Conservation (phyloP, 2,329 filamentous ascomycete species). For the Trichoderma citrinoviride region DNA sequence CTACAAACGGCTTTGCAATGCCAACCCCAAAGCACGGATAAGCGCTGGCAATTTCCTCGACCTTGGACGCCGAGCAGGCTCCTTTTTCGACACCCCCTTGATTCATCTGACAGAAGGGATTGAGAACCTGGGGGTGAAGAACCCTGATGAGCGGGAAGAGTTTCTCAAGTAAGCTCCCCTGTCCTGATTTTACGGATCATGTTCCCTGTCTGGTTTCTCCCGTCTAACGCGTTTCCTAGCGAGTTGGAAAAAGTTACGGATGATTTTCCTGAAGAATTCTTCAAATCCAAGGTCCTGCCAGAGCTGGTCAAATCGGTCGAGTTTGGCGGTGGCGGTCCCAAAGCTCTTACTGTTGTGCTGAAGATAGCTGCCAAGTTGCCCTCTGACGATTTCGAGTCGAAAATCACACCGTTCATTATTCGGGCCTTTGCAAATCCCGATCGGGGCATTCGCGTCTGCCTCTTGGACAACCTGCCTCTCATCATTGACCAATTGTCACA, state of each 20-base stretch:
- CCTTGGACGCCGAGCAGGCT: conserved; percentile 75
- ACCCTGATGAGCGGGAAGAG: conserved; percentile 75
- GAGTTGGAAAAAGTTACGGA: conserved; percentile 84
- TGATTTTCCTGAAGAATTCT: conserved; percentile 96
- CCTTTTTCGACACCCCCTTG: conserved; percentile 89
- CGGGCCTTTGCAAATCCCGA: conserved; percentile 89
- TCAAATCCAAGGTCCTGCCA: conserved; percentile 93
- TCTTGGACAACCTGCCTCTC: conserved; percentile 80
- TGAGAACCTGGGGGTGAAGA: conserved; percentile 88
- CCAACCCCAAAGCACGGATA: conserved; percentile 83
- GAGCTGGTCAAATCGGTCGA: conserved; percentile 98
- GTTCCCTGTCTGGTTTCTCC: conserved; percentile 37
- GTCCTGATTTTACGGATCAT: not conserved
- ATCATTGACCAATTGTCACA: conserved; percentile 91
- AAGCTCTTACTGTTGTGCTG: conserved; percentile 83
- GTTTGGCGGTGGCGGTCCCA: conserved; percentile 91
- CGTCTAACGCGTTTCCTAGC: conserved; percentile 38
- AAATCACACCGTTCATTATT: conserved; percentile 81
- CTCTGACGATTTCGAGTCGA: conserved; percentile 83
- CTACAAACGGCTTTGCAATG: conserved; percentile 85
- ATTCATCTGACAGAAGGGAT: conserved; percentile 92
- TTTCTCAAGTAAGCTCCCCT: conserved; percentile 68
- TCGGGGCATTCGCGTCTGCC: conserved; percentile 83
- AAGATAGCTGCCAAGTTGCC: conserved; percentile 86
- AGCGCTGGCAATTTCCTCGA: conserved; percentile 85